Base-by-base conservation (phyloP, 768 basidiomycete genomes). In the Jaapia argillacea region DNA sequence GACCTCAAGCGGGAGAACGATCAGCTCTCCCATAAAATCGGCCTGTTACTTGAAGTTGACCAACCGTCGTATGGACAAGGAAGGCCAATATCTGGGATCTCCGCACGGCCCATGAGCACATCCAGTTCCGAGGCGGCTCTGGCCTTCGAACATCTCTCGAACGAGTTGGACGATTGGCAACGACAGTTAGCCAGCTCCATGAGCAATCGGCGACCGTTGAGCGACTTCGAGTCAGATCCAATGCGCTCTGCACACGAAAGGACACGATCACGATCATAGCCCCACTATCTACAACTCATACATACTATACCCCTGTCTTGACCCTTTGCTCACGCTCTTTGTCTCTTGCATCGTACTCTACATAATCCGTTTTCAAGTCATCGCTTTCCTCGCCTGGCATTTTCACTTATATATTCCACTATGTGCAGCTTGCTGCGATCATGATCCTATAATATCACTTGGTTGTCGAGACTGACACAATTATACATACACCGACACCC, bases 11-110 rank as follows among this genome's bases (percentile, higher is more conserved):
- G 78, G 45, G 88, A 92, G 62, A 92, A 92, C 59, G 84, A 87
- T 56, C 81, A 90, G 52, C 74, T 92, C 36, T 81, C 83, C n/a
- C 87, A 88, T 59, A 91, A 90, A 71, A 90, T 94, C 52, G 85
- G 80, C 45, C 72, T 93, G 38, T 70, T 94, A 13, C 74, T 94
- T 42, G 88, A 91, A 54, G 88, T 86, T 36, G 87, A 90, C 53
- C 84, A 85, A 51, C 76, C 84, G 18, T 67, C 74, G 3, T 88
- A 81, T 54, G 78, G 78, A 24, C 68, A 69, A 39, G 72, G 71
- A 16, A 60, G 63, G 24, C 82, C 81, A 21, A 63, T 80, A 48
- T 86, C 83, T 6, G 74, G 72, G 26, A 63, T 72, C 35, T 66
- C 66, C 3, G 71, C 68, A 45, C 75, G 75, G 24, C 77, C 79